phyloP scores from a whole-genome alignment of 495 filamentous ascomycete genomes.

The Cercophora samala region DNA sequence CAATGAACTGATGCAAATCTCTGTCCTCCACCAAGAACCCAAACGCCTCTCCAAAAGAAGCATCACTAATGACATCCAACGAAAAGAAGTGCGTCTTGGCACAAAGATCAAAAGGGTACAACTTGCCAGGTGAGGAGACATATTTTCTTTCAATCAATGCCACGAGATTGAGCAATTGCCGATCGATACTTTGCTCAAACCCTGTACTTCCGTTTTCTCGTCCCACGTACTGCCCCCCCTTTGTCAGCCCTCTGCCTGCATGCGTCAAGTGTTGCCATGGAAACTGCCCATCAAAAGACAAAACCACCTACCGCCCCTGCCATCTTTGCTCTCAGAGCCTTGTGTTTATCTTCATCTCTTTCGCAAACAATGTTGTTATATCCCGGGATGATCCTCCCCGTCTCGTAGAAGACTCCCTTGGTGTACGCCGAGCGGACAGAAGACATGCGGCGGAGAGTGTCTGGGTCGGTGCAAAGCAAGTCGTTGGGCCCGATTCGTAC shows the following conservation, averaged over 20 bases:
- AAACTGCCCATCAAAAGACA: too few species aligned
- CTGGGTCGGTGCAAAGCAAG: slow-evolving; percentile 37
- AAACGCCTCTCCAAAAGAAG: slow-evolving; percentile 53
- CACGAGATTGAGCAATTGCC: slow-evolving; percentile 42
- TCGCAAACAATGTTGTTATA: slow-evolving; percentile 39
- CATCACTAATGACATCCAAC: slow-evolving; percentile 47
- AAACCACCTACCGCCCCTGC: slow-evolving; percentile 22
- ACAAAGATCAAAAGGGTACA: slow-evolving; percentile 43
- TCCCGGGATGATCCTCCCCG: slow-evolving; percentile 42
- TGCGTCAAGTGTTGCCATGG: too few species aligned
- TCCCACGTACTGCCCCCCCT: slow-evolving; percentile 19
- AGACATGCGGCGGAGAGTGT: slow-evolving; percentile 33
- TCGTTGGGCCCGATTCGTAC: slow-evolving; percentile 50
- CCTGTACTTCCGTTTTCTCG: slow-evolving; percentile 36
- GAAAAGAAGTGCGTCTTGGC: slow-evolving; percentile 47
- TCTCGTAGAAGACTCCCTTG: slow-evolving; percentile 43
- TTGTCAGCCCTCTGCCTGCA: background rate
- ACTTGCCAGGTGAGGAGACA: slow-evolving; percentile 47
- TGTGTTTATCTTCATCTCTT: slow-evolving; percentile 30
- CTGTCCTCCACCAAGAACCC: slow-evolving; percentile 44
- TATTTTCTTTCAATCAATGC: slow-evolving; percentile 45
- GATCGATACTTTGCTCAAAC: slow-evolving; percentile 48
- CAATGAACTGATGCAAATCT: slow-evolving; percentile 51
- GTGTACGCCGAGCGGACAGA: slow-evolving; percentile 31
- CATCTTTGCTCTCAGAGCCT: slow-evolving; percentile 34